Percentiles rank a stretch among this genome's conserved stretches.
These are phyloP conservation scores for Hortiboletus flavorubellus DNA, from an alignment of 768 basidiomycete species.

Conservation along the genomic window DNA sequence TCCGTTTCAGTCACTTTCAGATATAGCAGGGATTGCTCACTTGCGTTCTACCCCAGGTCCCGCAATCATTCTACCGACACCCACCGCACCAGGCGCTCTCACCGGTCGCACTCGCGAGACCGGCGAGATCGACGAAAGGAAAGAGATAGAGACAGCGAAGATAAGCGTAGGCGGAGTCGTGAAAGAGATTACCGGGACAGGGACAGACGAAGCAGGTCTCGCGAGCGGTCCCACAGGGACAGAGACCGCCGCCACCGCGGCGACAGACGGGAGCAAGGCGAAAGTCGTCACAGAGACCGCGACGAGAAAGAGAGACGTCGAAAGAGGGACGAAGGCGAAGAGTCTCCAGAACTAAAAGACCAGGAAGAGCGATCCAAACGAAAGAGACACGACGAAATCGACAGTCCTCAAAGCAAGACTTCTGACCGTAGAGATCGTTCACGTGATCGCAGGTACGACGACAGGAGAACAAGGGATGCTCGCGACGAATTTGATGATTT, in stretches of 20 bases:
- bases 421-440: slow-evolving; percentile 47
- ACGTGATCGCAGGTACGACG: slow-evolving; percentile 56
- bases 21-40: background rate
- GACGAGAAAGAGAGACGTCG: slow-evolving; percentile 57
- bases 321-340: slow-evolving; percentile 66
- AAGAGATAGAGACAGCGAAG: slow-evolving; percentile 53
- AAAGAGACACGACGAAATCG: slow-evolving; percentile 55
- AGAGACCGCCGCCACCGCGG: slow-evolving; percentile 45
- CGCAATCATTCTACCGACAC: slow-evolving; percentile 79
- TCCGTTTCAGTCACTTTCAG: slow-evolving; percentile 34
- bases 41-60: slow-evolving; percentile 39
- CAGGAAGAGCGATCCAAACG: slow-evolving; percentile 61
- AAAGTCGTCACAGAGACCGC: slow-evolving; percentile 51
- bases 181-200: slow-evolving; percentile 49
- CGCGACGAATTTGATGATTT: slow-evolving; percentile 63
- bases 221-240: slow-evolving; percentile 46
- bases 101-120: slow-evolving; percentile 68
- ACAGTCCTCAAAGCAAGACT: slow-evolving; percentile 47
- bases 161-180: slow-evolving; percentile 60
- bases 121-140: slow-evolving; percentile 42
- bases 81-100: slow-evolving; percentile 66
- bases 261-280: slow-evolving; percentile 47
- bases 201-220: slow-evolving; percentile 46
- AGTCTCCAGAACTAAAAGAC: slow-evolving; percentile 41
- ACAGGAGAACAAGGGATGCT: slow-evolving; percentile 41